phyloP scores from a whole-genome alignment of 2,329 filamentous ascomycete genomes.

The Aspergillus clavatus region DNA sequence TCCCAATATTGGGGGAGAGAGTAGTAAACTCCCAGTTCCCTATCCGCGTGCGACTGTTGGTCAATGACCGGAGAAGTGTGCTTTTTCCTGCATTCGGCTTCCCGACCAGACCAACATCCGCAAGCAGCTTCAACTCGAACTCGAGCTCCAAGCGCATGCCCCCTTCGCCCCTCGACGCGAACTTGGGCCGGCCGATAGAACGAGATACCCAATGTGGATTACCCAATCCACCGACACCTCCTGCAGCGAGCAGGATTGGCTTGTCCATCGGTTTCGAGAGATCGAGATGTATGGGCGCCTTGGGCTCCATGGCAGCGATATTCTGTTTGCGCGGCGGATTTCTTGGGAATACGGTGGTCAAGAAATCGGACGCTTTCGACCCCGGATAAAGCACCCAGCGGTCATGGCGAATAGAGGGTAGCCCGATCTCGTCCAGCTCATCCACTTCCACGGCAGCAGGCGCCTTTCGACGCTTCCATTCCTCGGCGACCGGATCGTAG shows the following conservation, averaged over 20 bases:
- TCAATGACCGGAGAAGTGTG: slow-evolving; percentile 81
- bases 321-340: slow-evolving; percentile 53
- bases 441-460: slow-evolving; percentile 39
- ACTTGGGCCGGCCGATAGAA: slow-evolving; percentile 70
- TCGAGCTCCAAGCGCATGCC: slow-evolving; percentile 75
- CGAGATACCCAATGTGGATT: slow-evolving; percentile 89
- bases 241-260: slow-evolving; percentile 80
- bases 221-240: slow-evolving; percentile 82
- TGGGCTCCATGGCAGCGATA: slow-evolving; percentile 63
- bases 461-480: slow-evolving; percentile 45
- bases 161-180: slow-evolving; percentile 79
- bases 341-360: slow-evolving; percentile 54
- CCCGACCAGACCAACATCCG: slow-evolving; percentile 90
- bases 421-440: slow-evolving; percentile 40
- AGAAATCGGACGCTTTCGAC: slow-evolving; percentile 65
- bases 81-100: slow-evolving; percentile 96
- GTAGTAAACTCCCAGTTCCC: slow-evolving; percentile 98
- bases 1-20: slow-evolving; percentile 89
- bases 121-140: slow-evolving; percentile 89
- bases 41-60: slow-evolving; percentile 80
- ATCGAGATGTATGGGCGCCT: slow-evolving; percentile 67
- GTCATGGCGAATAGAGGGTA: slow-evolving; percentile 49
- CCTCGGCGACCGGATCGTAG: slow-evolving; percentile 69
- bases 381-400: slow-evolving; percentile 88
- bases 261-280: slow-evolving; percentile 71